Percentiles rank a stretch among this genome's conserved stretches.
phyloP scores from a whole-genome alignment of 805 yeast species.

The Lipomyces starkeyi region DNA sequence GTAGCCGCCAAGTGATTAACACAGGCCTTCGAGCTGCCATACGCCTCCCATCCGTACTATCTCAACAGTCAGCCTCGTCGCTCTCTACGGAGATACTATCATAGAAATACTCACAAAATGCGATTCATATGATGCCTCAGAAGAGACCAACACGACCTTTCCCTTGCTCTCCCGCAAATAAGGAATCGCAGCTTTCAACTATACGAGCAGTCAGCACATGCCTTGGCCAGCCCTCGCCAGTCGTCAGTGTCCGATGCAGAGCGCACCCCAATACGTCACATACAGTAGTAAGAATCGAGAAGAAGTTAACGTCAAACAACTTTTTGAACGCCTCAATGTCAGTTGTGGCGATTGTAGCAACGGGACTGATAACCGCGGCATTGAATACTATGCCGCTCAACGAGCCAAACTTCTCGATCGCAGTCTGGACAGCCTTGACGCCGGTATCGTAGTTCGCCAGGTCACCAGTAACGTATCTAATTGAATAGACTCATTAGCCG shows the following conservation, averaged over 20 bases:
- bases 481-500: constrained; percentile 9
- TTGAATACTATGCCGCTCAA: constrained; percentile 65
- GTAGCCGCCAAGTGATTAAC: constrained; percentile 74
- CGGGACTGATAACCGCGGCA: constrained; percentile 84
- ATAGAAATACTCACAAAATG: constrained; percentile 25
- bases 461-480: constrained; percentile 57
- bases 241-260: neutral
- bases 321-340: constrained; percentile 63
- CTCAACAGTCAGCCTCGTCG: neutral
- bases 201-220: neutral
- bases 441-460: constrained; percentile 51
- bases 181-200: constrained; percentile 57
- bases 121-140: constrained; percentile 65
- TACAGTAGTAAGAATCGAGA: constrained; percentile 62
- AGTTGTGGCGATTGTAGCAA: constrained; percentile 57
- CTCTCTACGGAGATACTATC: neutral
- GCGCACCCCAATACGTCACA: neutral
- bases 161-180: constrained; percentile 64
- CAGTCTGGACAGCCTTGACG: constrained; percentile 50
- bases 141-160: constrained; percentile 74
- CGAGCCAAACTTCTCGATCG: constrained; percentile 55
- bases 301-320: constrained; percentile 77
- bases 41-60: constrained; percentile 83
- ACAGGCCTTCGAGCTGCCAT: constrained; percentile 91
- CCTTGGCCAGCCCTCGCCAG: neutral